Percentiles rank a stretch among this genome's conserved stretches.
These are phyloP conservation scores for Aspergillus haitiensis DNA, from an alignment of 495 filamentous ascomycete genomes.

Conservation along the genomic window DNA sequence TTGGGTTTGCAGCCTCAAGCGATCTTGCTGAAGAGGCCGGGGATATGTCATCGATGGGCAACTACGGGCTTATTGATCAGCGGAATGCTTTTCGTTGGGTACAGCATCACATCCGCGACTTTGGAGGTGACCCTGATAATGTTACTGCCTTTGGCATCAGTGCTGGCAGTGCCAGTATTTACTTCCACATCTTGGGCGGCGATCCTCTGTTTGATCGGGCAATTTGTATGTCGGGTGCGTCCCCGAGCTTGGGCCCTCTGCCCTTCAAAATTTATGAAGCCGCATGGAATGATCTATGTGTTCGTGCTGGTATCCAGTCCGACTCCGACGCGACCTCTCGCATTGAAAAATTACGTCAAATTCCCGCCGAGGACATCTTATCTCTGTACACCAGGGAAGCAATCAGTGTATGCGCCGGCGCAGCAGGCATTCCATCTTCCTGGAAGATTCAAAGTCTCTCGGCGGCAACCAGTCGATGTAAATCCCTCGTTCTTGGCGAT, in stretches of 20 bases:
- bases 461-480: background rate
- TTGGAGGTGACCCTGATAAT: background rate
- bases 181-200: background rate
- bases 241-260: background rate
- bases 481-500: background rate
- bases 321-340: background rate
- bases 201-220: background rate
- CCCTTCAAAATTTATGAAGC: background rate
- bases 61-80: background rate
- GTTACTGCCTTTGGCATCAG: background rate
- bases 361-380: background rate
- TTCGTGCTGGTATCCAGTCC: background rate
- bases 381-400: background rate
- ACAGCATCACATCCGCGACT: background rate
- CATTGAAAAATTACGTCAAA: background rate
- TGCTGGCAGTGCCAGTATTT: background rate
- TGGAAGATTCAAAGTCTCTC: background rate
- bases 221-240: background rate
- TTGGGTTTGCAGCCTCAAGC: background rate
- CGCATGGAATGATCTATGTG: background rate
- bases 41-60: background rate
- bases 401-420: background rate
- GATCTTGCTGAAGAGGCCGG: background rate
- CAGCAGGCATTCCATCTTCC: background rate
- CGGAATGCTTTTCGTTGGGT: background rate